Evolutionary conservation across 2,329 filamentous ascomycete genomes (phyloP).

Genomic region (Waltergamsia citrina): DNA sequence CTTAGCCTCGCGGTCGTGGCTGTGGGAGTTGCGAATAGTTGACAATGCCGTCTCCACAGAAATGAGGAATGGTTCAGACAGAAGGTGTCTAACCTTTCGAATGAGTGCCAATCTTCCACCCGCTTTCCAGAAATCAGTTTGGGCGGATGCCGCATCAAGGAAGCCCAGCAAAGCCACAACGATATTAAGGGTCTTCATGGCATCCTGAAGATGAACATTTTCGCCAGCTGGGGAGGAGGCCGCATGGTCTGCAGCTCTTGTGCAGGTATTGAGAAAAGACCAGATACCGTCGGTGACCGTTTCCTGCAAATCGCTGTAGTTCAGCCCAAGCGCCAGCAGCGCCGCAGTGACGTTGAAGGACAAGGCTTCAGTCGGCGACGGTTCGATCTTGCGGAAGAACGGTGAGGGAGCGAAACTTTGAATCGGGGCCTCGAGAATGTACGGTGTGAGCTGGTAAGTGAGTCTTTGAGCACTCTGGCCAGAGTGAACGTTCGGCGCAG

Average conservation of each 20-base stretch:
- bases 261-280: slow-evolving; percentile 64
- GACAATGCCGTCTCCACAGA: slow-evolving; percentile 85
- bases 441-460: slow-evolving; percentile 68
- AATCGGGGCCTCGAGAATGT: slow-evolving; percentile 74
- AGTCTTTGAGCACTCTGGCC: slow-evolving; percentile 68
- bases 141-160: slow-evolving; percentile 68
- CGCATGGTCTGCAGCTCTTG: slow-evolving; percentile 47
- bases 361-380: slow-evolving; percentile 80
- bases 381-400: slow-evolving; percentile 72
- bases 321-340: slow-evolving; percentile 69
- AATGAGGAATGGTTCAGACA: slow-evolving; percentile 79
- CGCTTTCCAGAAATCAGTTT: slow-evolving; percentile 72
- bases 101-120: slow-evolving; percentile 67
- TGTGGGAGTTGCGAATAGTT: slow-evolving; percentile 72
- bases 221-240: slow-evolving; percentile 44
- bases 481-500: slow-evolving; percentile 65
- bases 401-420: slow-evolving; percentile 74
- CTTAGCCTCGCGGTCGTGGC: slow-evolving; percentile 53
- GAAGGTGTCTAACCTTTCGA: slow-evolving; percentile 57
- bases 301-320: slow-evolving; percentile 60
- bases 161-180: slow-evolving; percentile 86
- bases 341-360: slow-evolving; percentile 72
- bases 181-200: slow-evolving; percentile 62
- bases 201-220: slow-evolving; percentile 53
- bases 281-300: slow-evolving; percentile 57